Base-by-base conservation (phyloP, 2,329 filamentous ascomycete species). In the Sporothrix curviconia region DNA sequence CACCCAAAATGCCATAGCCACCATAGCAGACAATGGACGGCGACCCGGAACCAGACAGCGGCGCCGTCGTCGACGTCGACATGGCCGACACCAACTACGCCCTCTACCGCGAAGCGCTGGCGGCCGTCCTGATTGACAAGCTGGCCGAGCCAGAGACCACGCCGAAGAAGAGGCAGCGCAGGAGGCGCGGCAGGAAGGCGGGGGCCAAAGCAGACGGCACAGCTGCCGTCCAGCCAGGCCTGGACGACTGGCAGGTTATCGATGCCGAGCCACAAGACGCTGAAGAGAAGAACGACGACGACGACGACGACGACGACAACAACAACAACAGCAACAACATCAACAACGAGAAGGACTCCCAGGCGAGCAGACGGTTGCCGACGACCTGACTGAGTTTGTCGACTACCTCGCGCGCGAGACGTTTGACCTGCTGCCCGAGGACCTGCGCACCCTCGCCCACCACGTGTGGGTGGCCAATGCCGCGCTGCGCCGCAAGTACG, bases 371-470 rank as follows among this genome's bases (percentile, higher is more conserved):
- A n/a, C n/a, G n/a, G n/a, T n/a, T n/a, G 81, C 80, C 5, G 85
- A 87, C 63, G 89, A 92, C 56, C 72, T 94, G 22, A 81, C 83
- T 25, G 90, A 95, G 1, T 95, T 95, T 70, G 84, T 89, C 55
- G 85, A 92, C 75, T 94, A 92, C 70, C 79, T 94, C 30, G 84
- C 89, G 24, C 71, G 74, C 49, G 81, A 88, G 67, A 82, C 86
- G 55, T 95, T 92, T 70, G 71, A 77, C 5, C 76, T 72, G 36
- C 78, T 95, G 1, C 88, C 89, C 0, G 22, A 66, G 0, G 74
- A 80, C 17, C 74, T 94, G 0, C 79, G 82, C 62, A 76, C 74
- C 1, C 72, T 92, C 2, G 80, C 83, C 25, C 82, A 90, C 70
- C 70, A 81, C 44, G 69, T 71, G 44, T 80, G 81, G 68, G 72